Evolutionary conservation across 768 basidiomycete species (phyloP), one percentile per base, ranked within the genome.

Genomic region (Suillus alpinus): DNA sequence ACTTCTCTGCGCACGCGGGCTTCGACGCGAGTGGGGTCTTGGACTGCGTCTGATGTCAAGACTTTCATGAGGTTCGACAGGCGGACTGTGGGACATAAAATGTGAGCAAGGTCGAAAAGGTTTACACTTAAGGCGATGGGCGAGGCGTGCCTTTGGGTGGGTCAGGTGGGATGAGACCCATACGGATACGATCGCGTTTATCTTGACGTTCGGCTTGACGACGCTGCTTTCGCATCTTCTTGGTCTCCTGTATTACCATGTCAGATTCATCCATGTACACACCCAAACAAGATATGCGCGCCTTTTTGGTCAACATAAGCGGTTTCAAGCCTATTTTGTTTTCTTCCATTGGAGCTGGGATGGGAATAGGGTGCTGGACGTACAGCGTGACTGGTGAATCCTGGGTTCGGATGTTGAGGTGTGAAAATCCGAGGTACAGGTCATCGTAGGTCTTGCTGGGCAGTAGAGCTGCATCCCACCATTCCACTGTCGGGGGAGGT

Each of bases 51-150:
- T 9, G 92, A 92, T 0, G 97, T 98, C 31, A 99, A 80, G 16
- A 99, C 97, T 70, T 94, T 94, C 95, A 98, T 98, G 71, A 98
- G 75, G 74, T 99, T 99, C 44, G 92, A 86, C 62, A 99, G 80
- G 32, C 94, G 93, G 60, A 99, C 96, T 95, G 62, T 9, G 20
- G 29, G 58, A 36, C 3, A 13, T 18, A 51, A 20, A 62, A 41
- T 36, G 13, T 23, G 26, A 49, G 49, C 4, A 37, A 10, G 1
- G 7, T 29, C 20, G 37, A 8, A 34, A 32, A 32, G 3, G 10
- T 26, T 23, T 14, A 26, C 26, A 26, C 26, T 3, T 26, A 20
- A 1, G 29, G 2, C 6, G 5, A n/a, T n/a, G 6, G 16, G 13
- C 23, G 4, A 3, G 29, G 68, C 76, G 40, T 63, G 91, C 92